Percentiles rank a stretch among this genome's conserved stretches.
These are phyloP conservation scores for Apiospora saccharicola DNA, from an alignment of 2,329 filamentous ascomycete species.

Conservation along the genomic window DNA sequence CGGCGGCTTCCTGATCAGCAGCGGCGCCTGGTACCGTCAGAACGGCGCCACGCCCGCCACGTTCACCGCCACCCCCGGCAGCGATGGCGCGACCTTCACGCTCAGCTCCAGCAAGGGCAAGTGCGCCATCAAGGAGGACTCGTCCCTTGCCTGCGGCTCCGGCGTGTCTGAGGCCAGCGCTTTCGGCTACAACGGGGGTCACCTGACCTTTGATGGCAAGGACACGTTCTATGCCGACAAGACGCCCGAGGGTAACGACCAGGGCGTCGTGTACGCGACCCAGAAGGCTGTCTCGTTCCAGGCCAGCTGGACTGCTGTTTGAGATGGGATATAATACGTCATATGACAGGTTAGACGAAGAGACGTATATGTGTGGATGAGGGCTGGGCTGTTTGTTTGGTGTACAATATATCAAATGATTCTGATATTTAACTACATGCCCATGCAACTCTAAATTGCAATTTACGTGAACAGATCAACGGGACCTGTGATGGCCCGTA, in stretches of 20 bases:
- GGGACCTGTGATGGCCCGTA: too few species aligned
- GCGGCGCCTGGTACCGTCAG: slow-evolving; percentile 16
- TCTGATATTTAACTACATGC: too few species aligned
- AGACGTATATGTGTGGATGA: background rate
- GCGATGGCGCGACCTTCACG: slow-evolving; percentile 18
- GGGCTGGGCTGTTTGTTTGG: background rate
- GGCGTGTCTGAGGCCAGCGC: slow-evolving; percentile 1
- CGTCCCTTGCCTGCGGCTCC: slow-evolving; percentile 13
- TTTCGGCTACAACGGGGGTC: slow-evolving; percentile 8
- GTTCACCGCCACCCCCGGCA: slow-evolving; percentile 15
- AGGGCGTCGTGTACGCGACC: slow-evolving; percentile 1
- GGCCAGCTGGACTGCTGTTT: slow-evolving; percentile 14
- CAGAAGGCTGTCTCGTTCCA: slow-evolving; percentile 1
- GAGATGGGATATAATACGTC: background rate
- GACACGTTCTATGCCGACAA: slow-evolving; percentile 16
- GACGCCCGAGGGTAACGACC: background rate
- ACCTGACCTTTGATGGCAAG: slow-evolving; percentile 5
- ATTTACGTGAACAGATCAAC: too few species aligned
- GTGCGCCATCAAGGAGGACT: slow-evolving; percentile 22
- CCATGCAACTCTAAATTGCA: too few species aligned
- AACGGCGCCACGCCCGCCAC: slow-evolving; percentile 22
- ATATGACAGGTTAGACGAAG: background rate
- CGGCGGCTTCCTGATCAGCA: slow-evolving; percentile 24
- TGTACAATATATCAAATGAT: background rate
- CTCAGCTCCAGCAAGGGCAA: slow-evolving; percentile 24